Conservation (phyloP, 140 eudicot species). For the Oenanthe javanica region DNA sequence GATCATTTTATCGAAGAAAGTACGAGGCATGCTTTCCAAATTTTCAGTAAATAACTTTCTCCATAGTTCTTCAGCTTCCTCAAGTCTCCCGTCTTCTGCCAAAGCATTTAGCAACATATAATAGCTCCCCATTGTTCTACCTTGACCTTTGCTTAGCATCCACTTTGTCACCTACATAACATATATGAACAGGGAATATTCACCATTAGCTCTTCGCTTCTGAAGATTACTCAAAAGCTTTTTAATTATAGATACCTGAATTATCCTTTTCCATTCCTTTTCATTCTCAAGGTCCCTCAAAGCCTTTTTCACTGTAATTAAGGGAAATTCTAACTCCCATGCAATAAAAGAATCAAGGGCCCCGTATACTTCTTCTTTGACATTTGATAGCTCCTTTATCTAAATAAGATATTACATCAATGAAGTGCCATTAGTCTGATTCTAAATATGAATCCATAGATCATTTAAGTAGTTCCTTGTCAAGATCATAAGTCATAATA, state of each 20-base stretch:
- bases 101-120: conserved; percentile 63
- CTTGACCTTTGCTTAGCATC: conserved; percentile 99
- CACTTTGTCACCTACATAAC: conserved; percentile 73
- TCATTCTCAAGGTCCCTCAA: conserved; percentile 65
- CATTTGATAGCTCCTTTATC: conserved; percentile 86
- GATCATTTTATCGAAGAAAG: conserved; percentile 81
- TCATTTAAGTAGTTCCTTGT: neutral
- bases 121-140: conserved; percentile 96
- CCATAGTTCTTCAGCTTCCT: conserved; percentile 97
- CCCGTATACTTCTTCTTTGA: conserved; percentile 94
- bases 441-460: neutral
- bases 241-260: conserved; percentile 47
- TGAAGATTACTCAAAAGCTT: neutral
- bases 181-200: neutral
- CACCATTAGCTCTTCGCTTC: neutral
- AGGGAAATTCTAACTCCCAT: conserved; percentile 92
- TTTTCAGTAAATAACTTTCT: conserved; percentile 51
- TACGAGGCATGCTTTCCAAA: conserved; percentile 83
- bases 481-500: neutral
- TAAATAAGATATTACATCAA: conserved; percentile 18
- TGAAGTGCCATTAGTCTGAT: neutral
- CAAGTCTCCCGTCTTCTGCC: conserved; percentile 91
- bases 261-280: conserved; percentile 82
- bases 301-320: conserved; percentile 82
- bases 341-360: conserved; percentile 95